A percentile compares a stretch with the other conserved stretches of the same genome.
phyloP scores from a whole-genome alignment of 331 rosid species.

The Erythrophleum ivorense region DNA sequence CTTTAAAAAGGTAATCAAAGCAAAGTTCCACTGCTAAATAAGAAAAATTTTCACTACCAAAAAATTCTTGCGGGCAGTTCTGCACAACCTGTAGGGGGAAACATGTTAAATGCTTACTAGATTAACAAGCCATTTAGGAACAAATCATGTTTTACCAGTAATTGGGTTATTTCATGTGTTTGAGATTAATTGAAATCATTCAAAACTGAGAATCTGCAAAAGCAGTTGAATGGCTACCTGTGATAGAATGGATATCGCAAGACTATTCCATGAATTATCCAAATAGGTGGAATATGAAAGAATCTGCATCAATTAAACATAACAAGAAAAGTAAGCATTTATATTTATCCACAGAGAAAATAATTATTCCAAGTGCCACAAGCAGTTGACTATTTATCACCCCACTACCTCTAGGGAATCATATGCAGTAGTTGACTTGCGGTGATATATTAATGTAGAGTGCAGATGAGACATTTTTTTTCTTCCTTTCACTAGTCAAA shows the following conservation, averaged over 20 bases:
- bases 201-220: background rate
- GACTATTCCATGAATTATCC: conserved; percentile 85
- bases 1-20: conserved; percentile 62
- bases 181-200: background rate
- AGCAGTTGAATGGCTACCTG: conserved; percentile 59
- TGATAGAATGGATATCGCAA: conserved; percentile 71
- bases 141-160: conserved; percentile 33
- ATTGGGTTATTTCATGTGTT: background rate
- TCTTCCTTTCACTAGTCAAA: conserved; percentile 15
- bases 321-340: conserved; percentile 35
- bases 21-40: conserved; percentile 75
- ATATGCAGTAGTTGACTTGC: background rate
- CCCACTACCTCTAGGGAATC: background rate
- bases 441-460: conserved; percentile 8
- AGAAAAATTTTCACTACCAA: conserved; percentile 64
- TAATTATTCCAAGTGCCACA: conserved; percentile 17
- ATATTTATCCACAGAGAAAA: conserved; percentile 29
- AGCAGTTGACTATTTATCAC: background rate
- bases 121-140: conserved; percentile 27
- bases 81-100: conserved; percentile 70
- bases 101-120: conserved; percentile 16
- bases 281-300: conserved; percentile 77
- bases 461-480: conserved; percentile 21
- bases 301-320: conserved; percentile 66
- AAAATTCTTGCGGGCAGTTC: conserved; percentile 77